Base-by-base conservation (phyloP, 805 yeast genomes). In the Hanseniaspora jakobsenii region DNA sequence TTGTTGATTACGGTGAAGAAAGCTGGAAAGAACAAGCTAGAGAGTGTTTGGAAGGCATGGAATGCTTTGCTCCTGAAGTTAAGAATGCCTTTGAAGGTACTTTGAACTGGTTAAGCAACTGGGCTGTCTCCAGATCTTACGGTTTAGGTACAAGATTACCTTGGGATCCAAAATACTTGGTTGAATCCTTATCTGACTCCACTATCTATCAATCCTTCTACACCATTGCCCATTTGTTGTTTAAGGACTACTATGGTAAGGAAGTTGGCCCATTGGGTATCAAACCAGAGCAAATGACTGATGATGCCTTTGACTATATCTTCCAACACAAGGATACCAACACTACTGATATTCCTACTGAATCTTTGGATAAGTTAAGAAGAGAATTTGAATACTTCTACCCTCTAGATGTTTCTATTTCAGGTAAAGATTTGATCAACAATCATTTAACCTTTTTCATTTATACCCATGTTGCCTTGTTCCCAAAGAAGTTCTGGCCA, bases 41-140 rank as follows among this genome's bases (percentile, higher is more conserved):
- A 51, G 91, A 81, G 55, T 81, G 94, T 61, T 71, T 91, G 50
- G 71, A 70, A 37, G 60, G 64, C 48, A 78, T 91, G 89, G 74
- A 81, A 61, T 73, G 87, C 9, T 89, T 73, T 69, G 71, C 79
- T 43, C 69, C 78, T 39, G 97, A 87, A 67, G 83, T 93, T 32
- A 73, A 81, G 56, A 77, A 89, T 58, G 95, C 93, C 6, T 89
- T 91, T 56, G 95, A 86, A 65, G 87, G 86, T 63, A 94, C 83
- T 48, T 71, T 91, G 57, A 93, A 80, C 53, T 91, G 98, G 98
- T 75, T 91, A 58, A 83, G 81, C 67, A 87, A 86, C 70, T 91
- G 98, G 98, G 97, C 98, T 42, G 84, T 91, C 48, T 84, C 94
- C 48, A 82, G 98, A 71, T 79, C 94, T 47, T 91, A 84, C 55